These are phyloP conservation scores for Serendipita vermifera DNA, from an alignment of 768 basidiomycete genomes.

Conservation along the genomic window DNA sequence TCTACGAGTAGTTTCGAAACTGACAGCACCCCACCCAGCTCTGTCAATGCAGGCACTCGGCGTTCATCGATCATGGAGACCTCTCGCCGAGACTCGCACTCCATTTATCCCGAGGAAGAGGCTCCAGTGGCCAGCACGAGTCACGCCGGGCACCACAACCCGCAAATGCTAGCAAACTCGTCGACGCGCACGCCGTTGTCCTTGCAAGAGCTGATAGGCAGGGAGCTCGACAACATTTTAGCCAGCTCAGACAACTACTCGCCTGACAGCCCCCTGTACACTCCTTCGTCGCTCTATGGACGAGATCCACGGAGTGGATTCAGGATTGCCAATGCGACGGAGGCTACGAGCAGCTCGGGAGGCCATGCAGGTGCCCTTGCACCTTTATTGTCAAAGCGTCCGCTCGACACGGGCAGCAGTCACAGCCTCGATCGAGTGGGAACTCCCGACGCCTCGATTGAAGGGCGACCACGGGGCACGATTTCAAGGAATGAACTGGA, in stretches of 20 bases:
- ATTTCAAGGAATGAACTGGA: constrained; percentile 7
- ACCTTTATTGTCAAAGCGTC: background rate
- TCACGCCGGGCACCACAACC: background rate
- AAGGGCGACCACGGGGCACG: background rate
- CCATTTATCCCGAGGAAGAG: background rate
- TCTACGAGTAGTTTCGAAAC: background rate
- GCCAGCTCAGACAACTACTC: background rate
- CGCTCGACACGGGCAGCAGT: background rate
- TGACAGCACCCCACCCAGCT: background rate
- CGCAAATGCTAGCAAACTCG: background rate
- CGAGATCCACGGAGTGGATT: background rate
- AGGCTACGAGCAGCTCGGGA: background rate
- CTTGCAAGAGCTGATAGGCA: background rate
- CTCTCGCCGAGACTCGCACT: no score
- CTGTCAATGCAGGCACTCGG: background rate
- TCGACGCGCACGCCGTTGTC: background rate
- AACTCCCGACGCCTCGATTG: background rate
- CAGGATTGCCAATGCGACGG: background rate
- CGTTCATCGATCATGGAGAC: background rate
- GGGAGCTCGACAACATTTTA: background rate
- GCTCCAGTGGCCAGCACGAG: background rate
- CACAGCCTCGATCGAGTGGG: no score
- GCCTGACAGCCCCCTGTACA: background rate
- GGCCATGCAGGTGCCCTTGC: background rate
- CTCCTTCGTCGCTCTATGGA: background rate